Percentiles rank a stretch among this genome's conserved stretches.
Evolutionary conservation across 768 basidiomycete species (phyloP).

Genomic region (Pulveroboletus sp.): DNA sequence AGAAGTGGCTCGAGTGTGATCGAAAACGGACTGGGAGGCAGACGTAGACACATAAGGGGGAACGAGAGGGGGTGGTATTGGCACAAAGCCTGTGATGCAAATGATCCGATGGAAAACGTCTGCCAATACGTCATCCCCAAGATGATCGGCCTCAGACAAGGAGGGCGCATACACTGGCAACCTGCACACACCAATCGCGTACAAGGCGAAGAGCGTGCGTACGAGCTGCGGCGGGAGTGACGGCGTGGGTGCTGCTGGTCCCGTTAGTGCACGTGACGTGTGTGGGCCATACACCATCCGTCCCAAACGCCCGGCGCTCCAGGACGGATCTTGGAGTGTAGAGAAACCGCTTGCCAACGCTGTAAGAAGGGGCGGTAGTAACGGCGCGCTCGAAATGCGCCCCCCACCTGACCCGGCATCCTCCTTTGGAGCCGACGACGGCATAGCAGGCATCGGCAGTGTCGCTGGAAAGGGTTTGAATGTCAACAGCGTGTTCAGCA

Average conservation of each 20-base stretch:
- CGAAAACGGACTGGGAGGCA: neutral
- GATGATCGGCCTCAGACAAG: slow-evolving; percentile 18
- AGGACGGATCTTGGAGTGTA: slow-evolving; percentile 14
- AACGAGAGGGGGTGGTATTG: slow-evolving; percentile 20
- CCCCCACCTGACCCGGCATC: slow-evolving; percentile 4
- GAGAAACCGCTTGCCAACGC: slow-evolving; percentile 18
- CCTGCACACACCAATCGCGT: slow-evolving; percentile 20
- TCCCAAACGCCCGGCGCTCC: slow-evolving; percentile 18
- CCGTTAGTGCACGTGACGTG: neutral
- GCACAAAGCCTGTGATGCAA: slow-evolving; percentile 41
- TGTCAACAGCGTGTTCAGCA: slow-evolving; percentile 34
- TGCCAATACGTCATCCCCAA: slow-evolving; percentile 29
- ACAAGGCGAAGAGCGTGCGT: slow-evolving; percentile 21
- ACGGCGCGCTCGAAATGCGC: slow-evolving; percentile 29
- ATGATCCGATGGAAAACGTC: slow-evolving; percentile 40
- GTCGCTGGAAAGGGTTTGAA: slow-evolving; percentile 27
- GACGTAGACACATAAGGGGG: neutral
- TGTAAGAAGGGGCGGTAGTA: slow-evolving; percentile 29
- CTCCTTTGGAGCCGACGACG: slow-evolving; percentile 3
- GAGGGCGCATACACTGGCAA: slow-evolving; percentile 7
- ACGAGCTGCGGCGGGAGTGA: slow-evolving; percentile 34
- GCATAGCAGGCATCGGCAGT: slow-evolving; percentile 11
- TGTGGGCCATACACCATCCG: slow-evolving; percentile 21
- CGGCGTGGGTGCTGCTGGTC: slow-evolving; percentile 12
- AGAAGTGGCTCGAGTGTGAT: neutral